Conservation (phyloP, 345 rosid genomes). For the Eutrema japonicum region DNA sequence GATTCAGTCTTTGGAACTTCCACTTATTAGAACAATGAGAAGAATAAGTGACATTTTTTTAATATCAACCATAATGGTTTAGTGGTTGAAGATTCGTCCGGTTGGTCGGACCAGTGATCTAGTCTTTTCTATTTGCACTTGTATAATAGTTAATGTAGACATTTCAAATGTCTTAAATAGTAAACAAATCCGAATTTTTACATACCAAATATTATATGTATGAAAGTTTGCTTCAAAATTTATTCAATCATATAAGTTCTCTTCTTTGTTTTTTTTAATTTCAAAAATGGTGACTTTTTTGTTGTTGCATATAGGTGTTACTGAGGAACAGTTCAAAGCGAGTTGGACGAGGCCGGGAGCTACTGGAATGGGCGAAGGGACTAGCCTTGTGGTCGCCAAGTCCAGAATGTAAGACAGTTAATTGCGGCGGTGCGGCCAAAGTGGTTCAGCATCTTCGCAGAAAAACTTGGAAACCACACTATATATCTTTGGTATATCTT, state of each 20-base stretch:
- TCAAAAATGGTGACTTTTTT: not conserved
- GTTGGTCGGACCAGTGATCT: not conserved
- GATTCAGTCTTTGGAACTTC: not conserved
- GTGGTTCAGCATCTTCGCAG: conserved; percentile 29
- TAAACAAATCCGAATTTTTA: not conserved
- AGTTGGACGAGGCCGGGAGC: conserved; percentile 80
- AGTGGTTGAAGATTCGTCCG: not conserved
- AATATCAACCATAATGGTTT: not conserved
- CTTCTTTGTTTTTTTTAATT: not conserved
- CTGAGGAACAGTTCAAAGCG: conserved; percentile 97
- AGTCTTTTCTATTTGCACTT: not conserved
- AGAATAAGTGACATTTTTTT: not conserved
- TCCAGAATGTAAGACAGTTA: conserved; percentile 65
- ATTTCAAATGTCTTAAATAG: not conserved
- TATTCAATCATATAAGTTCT: not conserved
- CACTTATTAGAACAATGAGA: not conserved
- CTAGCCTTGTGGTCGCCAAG: conserved; percentile 66
- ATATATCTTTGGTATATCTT: conserved; percentile 30
- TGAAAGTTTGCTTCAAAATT: not conserved
- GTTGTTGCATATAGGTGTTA: conserved; percentile 58
- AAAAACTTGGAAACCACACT: conserved; percentile 31
- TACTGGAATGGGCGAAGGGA: conserved; percentile 51
- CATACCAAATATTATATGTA: not conserved
- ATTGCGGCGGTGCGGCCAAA: conserved; percentile 19
- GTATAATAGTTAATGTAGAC: not conserved